Percentiles rank a stretch among this genome's conserved stretches.
Evolutionary conservation across 306 rosid species (phyloP).

Genomic region (Corylus heterophylla): DNA sequence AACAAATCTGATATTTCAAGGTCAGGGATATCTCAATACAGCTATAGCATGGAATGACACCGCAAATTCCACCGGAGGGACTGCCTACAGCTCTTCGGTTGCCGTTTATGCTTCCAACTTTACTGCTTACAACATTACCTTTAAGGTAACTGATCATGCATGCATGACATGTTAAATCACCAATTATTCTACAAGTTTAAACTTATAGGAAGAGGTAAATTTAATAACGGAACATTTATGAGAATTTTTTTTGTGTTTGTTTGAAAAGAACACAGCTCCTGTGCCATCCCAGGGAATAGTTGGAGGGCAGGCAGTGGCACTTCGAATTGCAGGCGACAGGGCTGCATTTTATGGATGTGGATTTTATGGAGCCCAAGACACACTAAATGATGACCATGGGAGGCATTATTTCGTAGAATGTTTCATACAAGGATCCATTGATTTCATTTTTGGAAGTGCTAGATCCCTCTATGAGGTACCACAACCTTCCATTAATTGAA

Average conservation of each 20-base stretch:
- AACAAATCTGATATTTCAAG: slow-evolving; percentile 71
- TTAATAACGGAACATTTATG: no score
- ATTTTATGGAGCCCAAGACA: slow-evolving; percentile 89
- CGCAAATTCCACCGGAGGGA: slow-evolving; percentile 76
- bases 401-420: slow-evolving; percentile 75
- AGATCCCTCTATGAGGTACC: slow-evolving; percentile 75
- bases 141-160: slow-evolving; percentile 45
- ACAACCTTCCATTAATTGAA: neutral
- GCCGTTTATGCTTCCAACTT: slow-evolving; percentile 63
- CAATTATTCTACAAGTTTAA: no score
- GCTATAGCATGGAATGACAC: slow-evolving; percentile 79
- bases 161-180: neutral
- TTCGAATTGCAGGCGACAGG: slow-evolving; percentile 64
- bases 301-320: slow-evolving; percentile 85
- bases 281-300: slow-evolving; percentile 51
- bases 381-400: slow-evolving; percentile 69
- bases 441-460: slow-evolving; percentile 83
- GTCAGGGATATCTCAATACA: slow-evolving; percentile 67
- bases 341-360: slow-evolving; percentile 80
- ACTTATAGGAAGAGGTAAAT: no score
- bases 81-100: slow-evolving; percentile 58
- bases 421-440: slow-evolving; percentile 84
- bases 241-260: neutral
- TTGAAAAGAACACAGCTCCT: slow-evolving; percentile 62
- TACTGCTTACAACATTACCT: slow-evolving; percentile 75